Evolutionary conservation across 2,329 filamentous ascomycete genomes (phyloP).

Genomic region (Elsinoe australis): DNA sequence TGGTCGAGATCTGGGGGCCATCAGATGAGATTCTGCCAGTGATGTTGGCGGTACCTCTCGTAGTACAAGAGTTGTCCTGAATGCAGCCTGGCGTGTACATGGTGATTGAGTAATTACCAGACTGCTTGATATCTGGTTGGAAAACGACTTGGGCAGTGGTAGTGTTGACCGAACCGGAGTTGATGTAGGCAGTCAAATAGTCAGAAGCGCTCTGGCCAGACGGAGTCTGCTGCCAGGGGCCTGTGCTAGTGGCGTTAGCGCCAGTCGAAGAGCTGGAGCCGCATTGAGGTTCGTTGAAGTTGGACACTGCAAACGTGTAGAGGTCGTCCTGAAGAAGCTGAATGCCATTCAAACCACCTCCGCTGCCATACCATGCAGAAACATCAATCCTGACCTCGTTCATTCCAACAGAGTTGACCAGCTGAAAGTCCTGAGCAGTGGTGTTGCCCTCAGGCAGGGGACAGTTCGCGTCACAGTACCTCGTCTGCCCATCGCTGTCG

Average conservation of each 20-base stretch:
- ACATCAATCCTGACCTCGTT: slow-evolving; percentile 77
- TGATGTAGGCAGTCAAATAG: slow-evolving; percentile 65
- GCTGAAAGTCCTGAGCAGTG: slow-evolving; percentile 80
- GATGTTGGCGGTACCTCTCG: slow-evolving; percentile 73
- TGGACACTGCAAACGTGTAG: slow-evolving; percentile 67
- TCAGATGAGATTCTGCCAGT: slow-evolving; percentile 57
- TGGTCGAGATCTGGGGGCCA: slow-evolving; percentile 47
- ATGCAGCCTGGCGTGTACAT: slow-evolving; percentile 88
- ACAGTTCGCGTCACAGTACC: slow-evolving; percentile 72
- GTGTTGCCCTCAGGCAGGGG: slow-evolving; percentile 65
- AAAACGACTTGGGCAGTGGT: slow-evolving; percentile 66
- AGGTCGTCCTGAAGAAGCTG: slow-evolving; percentile 71
- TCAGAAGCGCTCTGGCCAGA: slow-evolving; percentile 63
- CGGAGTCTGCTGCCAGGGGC: slow-evolving; percentile 64
- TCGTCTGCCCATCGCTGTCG: slow-evolving; percentile 60
- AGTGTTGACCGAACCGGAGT: slow-evolving; percentile 37
- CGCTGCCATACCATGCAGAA: slow-evolving; percentile 75
- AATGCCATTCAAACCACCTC: slow-evolving; percentile 77
- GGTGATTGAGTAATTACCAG: slow-evolving; percentile 84
- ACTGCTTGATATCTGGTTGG: slow-evolving; percentile 73
- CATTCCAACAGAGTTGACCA: slow-evolving; percentile 85
- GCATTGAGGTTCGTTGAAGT: slow-evolving; percentile 84
- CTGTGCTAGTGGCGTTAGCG: slow-evolving; percentile 61
- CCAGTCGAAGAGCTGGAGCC: slow-evolving; percentile 52
- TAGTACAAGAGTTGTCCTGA: slow-evolving; percentile 67